phyloP scores from a whole-genome alignment of 768 basidiomycete genomes.

The Rhodotorula taiwanensis region DNA sequence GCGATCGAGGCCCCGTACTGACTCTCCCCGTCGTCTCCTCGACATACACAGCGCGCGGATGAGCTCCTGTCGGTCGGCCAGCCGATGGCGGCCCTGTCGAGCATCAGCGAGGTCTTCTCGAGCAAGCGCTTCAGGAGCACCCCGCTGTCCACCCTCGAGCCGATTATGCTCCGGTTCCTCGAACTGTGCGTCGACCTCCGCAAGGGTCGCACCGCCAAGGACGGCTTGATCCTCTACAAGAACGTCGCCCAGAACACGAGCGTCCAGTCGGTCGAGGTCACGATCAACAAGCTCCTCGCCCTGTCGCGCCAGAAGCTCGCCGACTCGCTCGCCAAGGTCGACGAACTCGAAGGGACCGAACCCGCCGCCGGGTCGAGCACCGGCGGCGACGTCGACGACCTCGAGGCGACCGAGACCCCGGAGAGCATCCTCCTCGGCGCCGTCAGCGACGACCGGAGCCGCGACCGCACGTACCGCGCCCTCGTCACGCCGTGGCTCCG shows the following conservation, averaged over 20 bases:
- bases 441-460: slow-evolving; percentile 80
- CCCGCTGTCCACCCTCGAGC: slow-evolving; percentile 78
- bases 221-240: slow-evolving; percentile 94
- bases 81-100: slow-evolving; percentile 79
- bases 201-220: slow-evolving; percentile 86
- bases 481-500: slow-evolving; percentile 96
- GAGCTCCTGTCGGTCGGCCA: slow-evolving; percentile 88
- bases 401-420: slow-evolving; percentile 91
- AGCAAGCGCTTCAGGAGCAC: slow-evolving; percentile 92
- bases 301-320: slow-evolving; percentile 44
- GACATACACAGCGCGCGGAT: slow-evolving; percentile 50
- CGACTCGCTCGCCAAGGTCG: slow-evolving; percentile 45
- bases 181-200: slow-evolving; percentile 93
- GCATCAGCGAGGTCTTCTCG: slow-evolving; percentile 75
- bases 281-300: slow-evolving; percentile 77
- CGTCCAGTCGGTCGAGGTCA: slow-evolving; percentile 82
- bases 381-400: slow-evolving; percentile 75
- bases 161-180: slow-evolving; percentile 91
- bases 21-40: background rate
- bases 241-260: slow-evolving; percentile 92
- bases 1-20: no score
- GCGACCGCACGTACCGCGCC: slow-evolving; percentile 87
- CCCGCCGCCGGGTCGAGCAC: slow-evolving; percentile 24
- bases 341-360: slow-evolving; percentile 42
- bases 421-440: slow-evolving; percentile 84